Evolutionary conservation across 345 rosid genomes (phyloP).

Genomic region (Lepidium sativum): DNA sequence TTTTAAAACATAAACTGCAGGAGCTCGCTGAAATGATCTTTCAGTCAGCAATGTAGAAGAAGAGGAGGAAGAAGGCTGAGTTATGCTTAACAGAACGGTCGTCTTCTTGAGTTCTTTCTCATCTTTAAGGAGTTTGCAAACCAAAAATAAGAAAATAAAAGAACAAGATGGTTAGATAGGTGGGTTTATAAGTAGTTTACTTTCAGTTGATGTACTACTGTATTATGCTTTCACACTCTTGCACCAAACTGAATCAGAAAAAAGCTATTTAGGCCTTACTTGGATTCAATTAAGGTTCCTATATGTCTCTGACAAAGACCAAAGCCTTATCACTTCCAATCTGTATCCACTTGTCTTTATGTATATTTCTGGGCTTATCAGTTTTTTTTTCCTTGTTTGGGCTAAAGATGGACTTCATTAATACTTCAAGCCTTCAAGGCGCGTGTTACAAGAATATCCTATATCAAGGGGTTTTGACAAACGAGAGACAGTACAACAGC

Average conservation of each 20-base stretch:
- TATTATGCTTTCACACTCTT: neutral
- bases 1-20: conserved; percentile 32
- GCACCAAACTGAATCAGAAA: neutral
- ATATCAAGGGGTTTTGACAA: too few relatives aligned
- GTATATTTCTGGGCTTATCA: neutral
- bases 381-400: too few relatives aligned
- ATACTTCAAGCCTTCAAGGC: too few relatives aligned
- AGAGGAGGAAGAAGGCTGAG: neutral
- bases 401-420: too few relatives aligned
- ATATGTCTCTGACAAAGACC: neutral
- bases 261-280: conserved; percentile 4
- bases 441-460: too few relatives aligned
- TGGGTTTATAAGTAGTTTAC: conserved; percentile 13
- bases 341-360: neutral
- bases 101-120: neutral
- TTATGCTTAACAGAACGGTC: neutral
- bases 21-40: conserved; percentile 96
- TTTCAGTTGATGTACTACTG: conserved; percentile 6
- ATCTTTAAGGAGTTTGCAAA: neutral
- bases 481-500: too few relatives aligned
- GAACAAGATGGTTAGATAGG: neutral
- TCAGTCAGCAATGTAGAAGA: conserved; percentile 36
- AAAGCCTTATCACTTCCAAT: neutral
- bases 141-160: neutral
- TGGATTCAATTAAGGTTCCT: neutral